Evolutionary conservation across 2,329 filamentous ascomycete species (phyloP).

Genomic region (Fusarium humuli): DNA sequence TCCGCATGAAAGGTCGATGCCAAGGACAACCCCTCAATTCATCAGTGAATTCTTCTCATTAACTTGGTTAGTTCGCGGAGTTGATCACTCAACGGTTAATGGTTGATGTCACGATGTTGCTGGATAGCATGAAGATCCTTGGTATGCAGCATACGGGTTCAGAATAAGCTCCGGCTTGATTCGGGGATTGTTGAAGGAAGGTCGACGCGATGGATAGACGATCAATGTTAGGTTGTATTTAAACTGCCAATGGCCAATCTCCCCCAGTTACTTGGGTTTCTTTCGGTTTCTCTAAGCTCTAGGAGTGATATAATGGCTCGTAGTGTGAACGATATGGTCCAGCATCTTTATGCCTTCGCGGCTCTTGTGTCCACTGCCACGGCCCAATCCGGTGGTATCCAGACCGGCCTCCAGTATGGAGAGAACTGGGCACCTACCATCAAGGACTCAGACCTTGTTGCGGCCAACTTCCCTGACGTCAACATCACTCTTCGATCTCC

Average conservation of each 20-base stretch:
- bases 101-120: background rate
- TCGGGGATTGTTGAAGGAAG: background rate
- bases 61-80: constrained; percentile 1
- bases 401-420: constrained; percentile 21
- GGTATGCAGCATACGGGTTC: background rate
- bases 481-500: constrained; percentile 23
- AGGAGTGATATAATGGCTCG: background rate
- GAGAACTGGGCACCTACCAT: constrained; percentile 16
- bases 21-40: constrained; percentile 25
- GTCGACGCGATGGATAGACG: no score
- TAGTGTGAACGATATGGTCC: background rate
- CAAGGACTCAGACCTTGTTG: constrained; percentile 12
- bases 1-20: background rate
- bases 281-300: rapidly evolving
- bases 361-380: background rate
- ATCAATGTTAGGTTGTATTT: rapidly evolving
- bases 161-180: background rate
- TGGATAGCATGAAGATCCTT: background rate
- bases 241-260: rapidly evolving
- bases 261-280: rapidly evolving
- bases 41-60: rapidly evolving
- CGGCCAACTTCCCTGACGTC: constrained; percentile 14
- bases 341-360: rapidly evolving
- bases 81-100: background rate
- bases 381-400: constrained; percentile 6